Evolutionary conservation across 768 basidiomycete species (phyloP).

Genomic region (Russula sp.): DNA sequence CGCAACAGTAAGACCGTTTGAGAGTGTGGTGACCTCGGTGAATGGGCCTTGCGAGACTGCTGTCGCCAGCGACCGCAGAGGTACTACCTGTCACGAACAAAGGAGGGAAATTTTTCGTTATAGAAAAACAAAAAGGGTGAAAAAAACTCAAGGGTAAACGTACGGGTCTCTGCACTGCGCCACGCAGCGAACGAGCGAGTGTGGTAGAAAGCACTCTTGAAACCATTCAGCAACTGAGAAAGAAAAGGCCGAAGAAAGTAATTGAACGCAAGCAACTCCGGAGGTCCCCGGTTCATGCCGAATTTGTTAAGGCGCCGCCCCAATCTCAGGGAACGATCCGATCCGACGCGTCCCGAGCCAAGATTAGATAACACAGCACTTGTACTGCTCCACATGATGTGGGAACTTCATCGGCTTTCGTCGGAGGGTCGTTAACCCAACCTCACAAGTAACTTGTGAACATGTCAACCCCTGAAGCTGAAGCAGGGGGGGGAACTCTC

Average conservation of each 20-base stretch:
- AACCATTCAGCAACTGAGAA: constrained; percentile 34
- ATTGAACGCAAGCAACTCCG: constrained; percentile 10
- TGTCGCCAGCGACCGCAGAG: constrained; percentile 69
- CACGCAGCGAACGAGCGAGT: constrained; percentile 17
- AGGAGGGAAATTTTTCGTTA: neutral
- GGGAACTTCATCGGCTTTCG: no score
- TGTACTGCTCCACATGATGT: no score
- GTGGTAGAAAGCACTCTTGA: constrained; percentile 24
- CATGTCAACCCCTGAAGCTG: no score
- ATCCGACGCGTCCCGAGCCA: neutral
- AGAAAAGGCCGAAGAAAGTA: constrained; percentile 27
- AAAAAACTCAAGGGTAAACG: neutral
- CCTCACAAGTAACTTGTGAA: no score
- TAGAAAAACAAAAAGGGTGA: constrained; percentile 10
- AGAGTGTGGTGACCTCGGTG: constrained; percentile 86
- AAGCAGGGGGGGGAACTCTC: no score
- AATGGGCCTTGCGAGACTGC: constrained; percentile 59
- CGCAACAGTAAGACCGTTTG: constrained; percentile 93
- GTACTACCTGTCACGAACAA: constrained; percentile 37
- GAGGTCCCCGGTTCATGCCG: constrained; percentile 1
- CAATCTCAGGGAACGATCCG: neutral
- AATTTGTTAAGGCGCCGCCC: neutral
- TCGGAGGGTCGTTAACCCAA: no score
- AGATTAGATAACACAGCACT: no score
- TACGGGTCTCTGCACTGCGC: constrained; percentile 13